Evolutionary conservation across 2,329 filamentous ascomycete species (phyloP).

Genomic region (Nemania diffusa): DNA sequence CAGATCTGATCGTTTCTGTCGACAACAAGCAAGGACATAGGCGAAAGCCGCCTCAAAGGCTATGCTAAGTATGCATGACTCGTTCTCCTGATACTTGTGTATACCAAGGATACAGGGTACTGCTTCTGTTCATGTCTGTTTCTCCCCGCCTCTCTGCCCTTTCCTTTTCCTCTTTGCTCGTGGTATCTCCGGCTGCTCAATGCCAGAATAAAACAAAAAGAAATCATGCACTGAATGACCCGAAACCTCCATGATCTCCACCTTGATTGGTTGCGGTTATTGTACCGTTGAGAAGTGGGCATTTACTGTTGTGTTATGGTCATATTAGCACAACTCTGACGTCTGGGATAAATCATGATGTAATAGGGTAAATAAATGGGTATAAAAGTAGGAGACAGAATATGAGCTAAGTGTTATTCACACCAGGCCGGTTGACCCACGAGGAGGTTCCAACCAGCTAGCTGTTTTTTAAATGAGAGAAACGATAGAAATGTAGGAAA

Average conservation of each 20-base stretch:
- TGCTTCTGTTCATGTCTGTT: constrained; percentile 8
- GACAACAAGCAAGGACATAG: background rate
- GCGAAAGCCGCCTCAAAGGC: background rate
- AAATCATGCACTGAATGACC: constrained; percentile 60
- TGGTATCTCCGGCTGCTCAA: background rate
- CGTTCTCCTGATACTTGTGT: background rate
- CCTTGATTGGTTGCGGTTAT: constrained; percentile 70
- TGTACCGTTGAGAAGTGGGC: constrained; percentile 85
- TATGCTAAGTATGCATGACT: constrained; percentile 7
- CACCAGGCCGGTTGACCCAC: background rate
- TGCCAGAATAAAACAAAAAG: background rate
- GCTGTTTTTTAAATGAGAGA: background rate
- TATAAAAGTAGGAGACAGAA: background rate
- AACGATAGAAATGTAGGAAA: background rate
- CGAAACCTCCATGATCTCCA: constrained; percentile 69
- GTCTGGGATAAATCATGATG: constrained; percentile 15
- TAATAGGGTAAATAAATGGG: background rate
- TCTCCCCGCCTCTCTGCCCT: constrained; percentile 9
- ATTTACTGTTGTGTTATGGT: constrained; percentile 58
- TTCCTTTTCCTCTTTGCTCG: background rate
- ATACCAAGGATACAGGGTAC: background rate
- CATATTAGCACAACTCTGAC: constrained; percentile 43
- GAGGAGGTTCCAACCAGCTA: background rate
- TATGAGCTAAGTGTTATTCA: background rate
- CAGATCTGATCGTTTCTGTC: background rate